These are phyloP conservation scores for Tricharina praecox DNA, from an alignment of 495 filamentous ascomycete genomes.

Conservation along the genomic window DNA sequence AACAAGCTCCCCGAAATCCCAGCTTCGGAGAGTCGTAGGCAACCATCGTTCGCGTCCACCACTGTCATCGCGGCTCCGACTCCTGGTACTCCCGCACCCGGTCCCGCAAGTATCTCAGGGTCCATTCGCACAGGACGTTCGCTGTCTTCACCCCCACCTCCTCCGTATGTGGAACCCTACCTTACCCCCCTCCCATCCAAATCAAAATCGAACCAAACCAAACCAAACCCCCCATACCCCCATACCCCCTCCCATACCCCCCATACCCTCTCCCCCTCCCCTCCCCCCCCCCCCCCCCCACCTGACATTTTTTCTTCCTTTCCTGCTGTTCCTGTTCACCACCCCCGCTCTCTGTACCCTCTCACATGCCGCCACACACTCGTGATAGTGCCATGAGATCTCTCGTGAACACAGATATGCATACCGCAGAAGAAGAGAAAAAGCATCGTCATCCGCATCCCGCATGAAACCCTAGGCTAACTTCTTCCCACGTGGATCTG, in stretches of 20 bases:
- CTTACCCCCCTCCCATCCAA: background rate
- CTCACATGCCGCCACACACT: too few relatives aligned
- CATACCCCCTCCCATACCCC: too few relatives aligned
- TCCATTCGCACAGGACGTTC: slow-evolving; percentile 13
- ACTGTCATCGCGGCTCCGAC: background rate
- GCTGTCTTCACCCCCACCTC: slow-evolving; percentile 25
- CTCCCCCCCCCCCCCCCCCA: too few relatives aligned
- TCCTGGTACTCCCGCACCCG: background rate
- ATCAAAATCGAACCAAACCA: background rate
- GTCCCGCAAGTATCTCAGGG: background rate
- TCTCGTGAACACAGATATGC: too few relatives aligned
- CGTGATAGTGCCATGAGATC: too few relatives aligned
- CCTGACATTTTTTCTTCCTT: too few relatives aligned
- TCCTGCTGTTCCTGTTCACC: too few relatives aligned
- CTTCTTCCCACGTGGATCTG: background rate
- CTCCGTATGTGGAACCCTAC: slow-evolving; percentile 21
- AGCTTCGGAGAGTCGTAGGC: slow-evolving; percentile 17
- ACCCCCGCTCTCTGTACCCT: too few relatives aligned
- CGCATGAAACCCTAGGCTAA: background rate
- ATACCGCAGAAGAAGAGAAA: too few relatives aligned
- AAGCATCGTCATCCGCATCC: too few relatives aligned
- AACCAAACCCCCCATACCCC: too few relatives aligned
- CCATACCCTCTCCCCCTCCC: too few relatives aligned
- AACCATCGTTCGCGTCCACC: background rate
- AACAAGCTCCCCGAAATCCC: slow-evolving; percentile 22